phyloP scores from a whole-genome alignment of 768 basidiomycete genomes.

The Tricholoma flavovirens region DNA sequence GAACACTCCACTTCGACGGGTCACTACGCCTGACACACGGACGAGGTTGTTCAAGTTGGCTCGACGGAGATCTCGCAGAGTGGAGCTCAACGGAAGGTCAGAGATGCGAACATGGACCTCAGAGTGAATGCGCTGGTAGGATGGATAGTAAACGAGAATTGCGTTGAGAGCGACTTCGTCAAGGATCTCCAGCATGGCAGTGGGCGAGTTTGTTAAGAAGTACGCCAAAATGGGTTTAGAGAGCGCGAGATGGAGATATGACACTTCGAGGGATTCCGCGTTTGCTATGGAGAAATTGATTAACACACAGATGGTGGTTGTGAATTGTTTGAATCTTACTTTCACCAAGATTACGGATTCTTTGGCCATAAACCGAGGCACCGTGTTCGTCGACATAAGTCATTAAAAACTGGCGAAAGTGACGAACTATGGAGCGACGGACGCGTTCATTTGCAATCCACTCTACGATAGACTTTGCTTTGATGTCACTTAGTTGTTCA shows the following conservation, averaged over 20 bases:
- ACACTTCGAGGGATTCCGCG: constrained; percentile 95
- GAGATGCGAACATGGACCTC: constrained; percentile 97
- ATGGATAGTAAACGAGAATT: constrained; percentile 92
- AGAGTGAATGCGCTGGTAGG: constrained; percentile 94
- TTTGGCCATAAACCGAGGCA: constrained; percentile 88
- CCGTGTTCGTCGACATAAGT: constrained; percentile 92
- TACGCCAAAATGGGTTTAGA: constrained; percentile 96
- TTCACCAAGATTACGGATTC: constrained; percentile 92
- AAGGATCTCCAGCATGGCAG: constrained; percentile 89
- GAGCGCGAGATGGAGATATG: constrained; percentile 88
- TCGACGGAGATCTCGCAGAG: constrained; percentile 90
- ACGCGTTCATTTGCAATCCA: constrained; percentile 96
- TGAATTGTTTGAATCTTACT: constrained; percentile 43
- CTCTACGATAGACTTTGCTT: constrained; percentile 93
- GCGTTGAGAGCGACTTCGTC: constrained; percentile 93
- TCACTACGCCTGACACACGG: constrained; percentile 93
- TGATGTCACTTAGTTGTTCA: constrained; percentile 96
- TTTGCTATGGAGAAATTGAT: constrained; percentile 56
- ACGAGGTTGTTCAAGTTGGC: constrained; percentile 93
- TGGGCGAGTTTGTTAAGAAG: constrained; percentile 93
- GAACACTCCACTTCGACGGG: constrained; percentile 91
- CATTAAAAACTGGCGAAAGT: constrained; percentile 94
- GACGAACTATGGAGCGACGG: constrained; percentile 80
- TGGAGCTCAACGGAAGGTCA: constrained; percentile 84
- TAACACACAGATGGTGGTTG: not conserved